phyloP scores from a whole-genome alignment of 2,329 filamentous ascomycete genomes.

The Penicillium sp. region DNA sequence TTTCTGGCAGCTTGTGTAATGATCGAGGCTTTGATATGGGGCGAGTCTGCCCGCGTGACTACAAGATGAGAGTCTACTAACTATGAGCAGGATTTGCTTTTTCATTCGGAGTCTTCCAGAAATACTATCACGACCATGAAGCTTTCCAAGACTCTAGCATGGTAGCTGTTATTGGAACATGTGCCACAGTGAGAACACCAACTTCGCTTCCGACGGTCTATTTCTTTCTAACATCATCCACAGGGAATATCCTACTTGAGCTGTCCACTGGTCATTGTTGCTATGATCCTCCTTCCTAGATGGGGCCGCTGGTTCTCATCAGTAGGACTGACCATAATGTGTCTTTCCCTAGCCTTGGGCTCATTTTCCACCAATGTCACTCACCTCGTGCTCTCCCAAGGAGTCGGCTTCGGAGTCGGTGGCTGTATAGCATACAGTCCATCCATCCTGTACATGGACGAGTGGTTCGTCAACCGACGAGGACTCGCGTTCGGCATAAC shows the following conservation, averaged over 20 bases:
- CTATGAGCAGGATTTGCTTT: slow-evolving; percentile 22
- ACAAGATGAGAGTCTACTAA: not conserved
- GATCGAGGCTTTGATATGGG: slow-evolving; percentile 57
- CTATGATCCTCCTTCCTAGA: slow-evolving; percentile 23
- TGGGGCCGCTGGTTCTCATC: slow-evolving; percentile 24
- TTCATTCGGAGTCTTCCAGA: slow-evolving; percentile 35
- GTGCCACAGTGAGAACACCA: slow-evolving; percentile 23
- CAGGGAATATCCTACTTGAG: slow-evolving; percentile 30
- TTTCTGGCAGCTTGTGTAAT: slow-evolving; percentile 53
- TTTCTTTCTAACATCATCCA: not conserved
- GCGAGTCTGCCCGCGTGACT: slow-evolving; percentile 30
- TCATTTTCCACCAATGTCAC: slow-evolving; percentile 28
- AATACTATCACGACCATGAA: slow-evolving; percentile 32
- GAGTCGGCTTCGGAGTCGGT: slow-evolving; percentile 43
- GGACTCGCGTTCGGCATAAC: slow-evolving; percentile 49
- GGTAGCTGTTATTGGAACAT: slow-evolving; percentile 37
- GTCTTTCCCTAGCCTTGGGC: slow-evolving; percentile 25
- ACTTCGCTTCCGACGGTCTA: not conserved
- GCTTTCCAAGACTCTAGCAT: slow-evolving; percentile 25
- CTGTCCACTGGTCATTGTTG: slow-evolving; percentile 22
- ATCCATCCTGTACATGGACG: slow-evolving; percentile 49
- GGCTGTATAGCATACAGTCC: slow-evolving; percentile 52
- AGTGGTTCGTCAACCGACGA: slow-evolving; percentile 52
- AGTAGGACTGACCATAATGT: slow-evolving; percentile 24
- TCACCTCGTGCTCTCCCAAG: slow-evolving; percentile 30